Evolutionary conservation across 2,329 filamentous ascomycete genomes (phyloP).

Genomic region (Pseudogymnoascus pannorum): DNA sequence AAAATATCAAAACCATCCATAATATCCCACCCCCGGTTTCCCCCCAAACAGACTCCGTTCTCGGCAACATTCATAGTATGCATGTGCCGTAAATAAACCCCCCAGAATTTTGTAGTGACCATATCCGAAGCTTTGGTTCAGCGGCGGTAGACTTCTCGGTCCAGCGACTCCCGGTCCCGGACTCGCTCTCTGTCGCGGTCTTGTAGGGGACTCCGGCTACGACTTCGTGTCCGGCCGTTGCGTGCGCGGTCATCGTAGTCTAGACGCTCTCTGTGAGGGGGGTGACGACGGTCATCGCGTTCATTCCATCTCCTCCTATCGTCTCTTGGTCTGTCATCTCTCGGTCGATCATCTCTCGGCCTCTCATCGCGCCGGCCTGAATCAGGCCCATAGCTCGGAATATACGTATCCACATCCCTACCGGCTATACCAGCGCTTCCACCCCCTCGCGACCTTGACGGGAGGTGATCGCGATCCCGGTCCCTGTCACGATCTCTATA

Average conservation of each 20-base stretch:
- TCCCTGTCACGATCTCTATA: constrained; percentile 36
- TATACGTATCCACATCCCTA: constrained; percentile 41
- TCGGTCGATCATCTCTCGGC: constrained; percentile 34
- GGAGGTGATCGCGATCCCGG: constrained; percentile 21
- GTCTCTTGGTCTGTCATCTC: constrained; percentile 32
- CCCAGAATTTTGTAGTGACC: not conserved
- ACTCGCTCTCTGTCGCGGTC: constrained; percentile 34
- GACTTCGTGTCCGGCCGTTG: constrained; percentile 33
- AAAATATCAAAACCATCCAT: not conserved
- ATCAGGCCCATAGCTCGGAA: constrained; percentile 39
- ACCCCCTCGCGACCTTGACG: constrained; percentile 17
- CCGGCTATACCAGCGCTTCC: constrained; percentile 20
- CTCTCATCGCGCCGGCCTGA: constrained; percentile 20
- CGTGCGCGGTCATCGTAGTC: constrained; percentile 29
- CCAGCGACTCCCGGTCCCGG: constrained; percentile 32
- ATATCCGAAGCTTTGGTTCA: not conserved
- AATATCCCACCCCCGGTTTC: not conserved
- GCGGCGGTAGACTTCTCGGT: constrained; percentile 15
- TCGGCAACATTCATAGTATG: not conserved
- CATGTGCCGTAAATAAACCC: not conserved
- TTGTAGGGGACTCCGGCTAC: constrained; percentile 37
- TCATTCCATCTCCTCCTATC: constrained; percentile 30
- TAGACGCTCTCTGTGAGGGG: constrained; percentile 32
- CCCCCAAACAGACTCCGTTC: constrained; percentile 5
- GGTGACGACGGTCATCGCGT: constrained; percentile 33